These are phyloP conservation scores for Pichia manshurica DNA, from an alignment of 805 yeast species.

Conservation along the genomic window DNA sequence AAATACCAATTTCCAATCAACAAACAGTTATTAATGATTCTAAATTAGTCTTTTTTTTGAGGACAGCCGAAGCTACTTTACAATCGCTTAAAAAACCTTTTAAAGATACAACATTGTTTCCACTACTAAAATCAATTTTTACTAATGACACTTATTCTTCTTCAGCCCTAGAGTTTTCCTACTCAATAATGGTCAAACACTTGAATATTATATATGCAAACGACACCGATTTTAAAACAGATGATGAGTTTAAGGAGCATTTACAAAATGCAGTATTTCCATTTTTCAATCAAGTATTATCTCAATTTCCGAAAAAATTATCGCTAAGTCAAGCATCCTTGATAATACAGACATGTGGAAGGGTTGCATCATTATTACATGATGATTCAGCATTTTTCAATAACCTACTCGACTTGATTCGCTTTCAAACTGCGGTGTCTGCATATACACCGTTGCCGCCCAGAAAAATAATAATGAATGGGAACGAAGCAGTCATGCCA, in stretches of 20 bases:
- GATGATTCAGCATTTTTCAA: background rate
- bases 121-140: slow-evolving; percentile 23
- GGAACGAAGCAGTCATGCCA: slow-evolving; percentile 12
- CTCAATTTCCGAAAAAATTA: slow-evolving; percentile 52
- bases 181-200: slow-evolving; percentile 46
- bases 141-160: slow-evolving; percentile 14
- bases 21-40: slow-evolving; percentile 31
- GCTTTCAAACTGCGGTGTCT: slow-evolving; percentile 2
- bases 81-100: slow-evolving; percentile 31
- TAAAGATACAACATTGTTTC: slow-evolving; percentile 23
- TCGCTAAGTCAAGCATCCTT: slow-evolving; percentile 51
- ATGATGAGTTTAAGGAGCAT: background rate
- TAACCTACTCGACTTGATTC: slow-evolving; percentile 8
- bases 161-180: slow-evolving; percentile 51
- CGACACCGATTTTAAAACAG: background rate
- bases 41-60: slow-evolving; percentile 41
- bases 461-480: slow-evolving; percentile 4
- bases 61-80: slow-evolving; percentile 42
- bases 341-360: slow-evolving; percentile 52
- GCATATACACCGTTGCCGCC: slow-evolving; percentile 12
- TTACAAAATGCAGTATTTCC: slow-evolving; percentile 2
- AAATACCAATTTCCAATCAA: slow-evolving; percentile 21
- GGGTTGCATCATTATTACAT: background rate
- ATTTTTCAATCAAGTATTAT: slow-evolving; percentile 26
- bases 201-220: slow-evolving; percentile 21